Evolutionary conservation across 2,329 filamentous ascomycete species (phyloP).

Genomic region (Fusarium floridanum): DNA sequence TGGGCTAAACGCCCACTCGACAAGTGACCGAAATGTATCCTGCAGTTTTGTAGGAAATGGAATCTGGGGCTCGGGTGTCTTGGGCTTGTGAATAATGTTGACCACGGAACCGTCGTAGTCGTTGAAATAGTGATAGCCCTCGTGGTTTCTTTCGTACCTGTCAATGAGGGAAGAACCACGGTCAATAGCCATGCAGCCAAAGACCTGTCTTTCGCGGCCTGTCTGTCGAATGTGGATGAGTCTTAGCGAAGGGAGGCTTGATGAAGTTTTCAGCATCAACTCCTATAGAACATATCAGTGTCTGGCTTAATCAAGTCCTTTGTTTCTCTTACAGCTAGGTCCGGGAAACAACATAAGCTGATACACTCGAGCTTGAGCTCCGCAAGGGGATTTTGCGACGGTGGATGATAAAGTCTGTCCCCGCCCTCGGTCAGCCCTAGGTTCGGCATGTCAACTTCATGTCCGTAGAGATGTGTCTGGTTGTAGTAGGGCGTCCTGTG

Average conservation of each 20-base stretch:
- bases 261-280: not conserved
- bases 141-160: not conserved
- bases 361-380: not conserved
- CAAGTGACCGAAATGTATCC: not conserved
- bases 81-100: no score
- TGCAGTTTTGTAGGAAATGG: not conserved
- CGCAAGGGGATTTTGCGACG: rapidly evolving
- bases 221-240: not conserved
- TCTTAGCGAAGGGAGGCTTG: no score
- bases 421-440: not conserved
- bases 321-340: not conserved
- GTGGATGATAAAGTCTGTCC: rapidly evolving
- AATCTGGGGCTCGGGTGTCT: no score
- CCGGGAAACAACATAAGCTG: not conserved
- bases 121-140: not conserved
- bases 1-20: not conserved
- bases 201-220: not conserved
- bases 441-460: not conserved
- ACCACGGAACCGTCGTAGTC: no score
- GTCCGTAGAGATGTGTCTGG: not conserved
- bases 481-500: not conserved
- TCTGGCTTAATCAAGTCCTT: not conserved
- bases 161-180: not conserved
- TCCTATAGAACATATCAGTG: not conserved
- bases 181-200: not conserved